Base-by-base conservation (phyloP, 2,329 filamentous ascomycete genomes). In the Hypoxylon sp. region DNA sequence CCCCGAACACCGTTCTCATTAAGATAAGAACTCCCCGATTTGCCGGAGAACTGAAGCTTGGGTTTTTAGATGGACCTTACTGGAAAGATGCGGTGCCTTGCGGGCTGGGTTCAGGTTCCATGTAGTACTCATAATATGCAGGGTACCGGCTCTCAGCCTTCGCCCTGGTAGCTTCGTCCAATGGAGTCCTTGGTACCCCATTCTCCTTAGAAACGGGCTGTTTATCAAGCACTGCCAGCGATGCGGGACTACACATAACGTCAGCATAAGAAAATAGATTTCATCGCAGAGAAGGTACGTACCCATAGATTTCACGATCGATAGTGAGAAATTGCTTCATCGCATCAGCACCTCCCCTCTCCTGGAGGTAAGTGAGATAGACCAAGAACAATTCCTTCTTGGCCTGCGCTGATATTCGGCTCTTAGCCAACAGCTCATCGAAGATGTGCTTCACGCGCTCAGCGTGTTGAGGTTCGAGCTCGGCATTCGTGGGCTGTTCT, bases 291-390 rank as follows among this genome's bases (percentile, higher is more conserved):
- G 48, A n/a, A 76, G 44, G 77, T 17, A 69, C 89, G 80, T 83
- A 91, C 90, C 96, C 96, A 79, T 97, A 96, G 66, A 98, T 88
- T 79, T 97, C 92, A 48, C 90, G 88, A 78, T 99, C 95, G 37
- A 98, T 84, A 66, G 86, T 83, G 77, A 98, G 85, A 79, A 95
- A 97, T 74, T 95, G 91, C 81, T 94, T 93, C 83, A 97, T 95
- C 1, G 93, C 89, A 33, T 95, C 89, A 78, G 94, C 92, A 68
- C 89, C 90, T 13, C 95, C 95, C 60, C 92, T 87, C 74, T 97
- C 91, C 70, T 97, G 89, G 37, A 99, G 85, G 77, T 96, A 98
- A 11, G 86, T 84, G 84, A 98, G 89, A 80, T 98, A 99, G 61
- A 86, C 83, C 69, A 92, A 87, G 44, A 91, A 90, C 4, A 99